Evolutionary conservation across 345 rosid species (phyloP).

Genomic region (Eucalyptus sideroxylon): DNA sequence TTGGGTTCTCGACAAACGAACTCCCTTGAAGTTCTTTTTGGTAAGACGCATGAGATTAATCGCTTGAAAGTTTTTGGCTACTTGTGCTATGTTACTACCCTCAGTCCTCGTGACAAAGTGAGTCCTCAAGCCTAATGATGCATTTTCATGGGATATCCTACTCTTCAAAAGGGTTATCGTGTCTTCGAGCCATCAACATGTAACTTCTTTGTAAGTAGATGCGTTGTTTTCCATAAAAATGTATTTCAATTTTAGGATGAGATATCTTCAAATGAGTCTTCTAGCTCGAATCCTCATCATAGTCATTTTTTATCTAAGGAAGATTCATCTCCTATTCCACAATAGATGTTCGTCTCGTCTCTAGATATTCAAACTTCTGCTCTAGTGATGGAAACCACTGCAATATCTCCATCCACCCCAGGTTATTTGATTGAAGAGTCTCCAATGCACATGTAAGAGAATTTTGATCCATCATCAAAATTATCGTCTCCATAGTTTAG

Average conservation of each 20-base stretch:
- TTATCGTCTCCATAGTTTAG: background rate
- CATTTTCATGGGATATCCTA: background rate
- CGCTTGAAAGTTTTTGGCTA: background rate
- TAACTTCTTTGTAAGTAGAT: background rate
- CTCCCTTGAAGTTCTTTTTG: background rate
- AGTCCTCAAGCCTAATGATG: rapidly evolving
- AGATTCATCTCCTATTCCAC: background rate
- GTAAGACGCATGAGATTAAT: background rate
- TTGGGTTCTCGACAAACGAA: background rate
- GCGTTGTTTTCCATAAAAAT: background rate
- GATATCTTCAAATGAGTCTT: background rate
- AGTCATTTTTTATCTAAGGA: background rate
- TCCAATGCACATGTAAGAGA: background rate
- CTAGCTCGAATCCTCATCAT: background rate
- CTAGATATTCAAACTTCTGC: background rate
- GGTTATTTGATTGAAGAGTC: background rate
- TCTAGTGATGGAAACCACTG: background rate
- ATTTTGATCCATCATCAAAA: background rate
- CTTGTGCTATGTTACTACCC: background rate
- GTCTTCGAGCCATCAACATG: background rate
- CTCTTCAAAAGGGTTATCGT: background rate
- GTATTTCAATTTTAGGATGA: background rate
- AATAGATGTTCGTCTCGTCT: background rate
- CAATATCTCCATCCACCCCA: background rate
- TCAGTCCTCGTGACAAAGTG: background rate